Evolutionary conservation across 1,284 basidiomycete genomes (phyloP).

Genomic region (Heterobasidion annosum): DNA sequence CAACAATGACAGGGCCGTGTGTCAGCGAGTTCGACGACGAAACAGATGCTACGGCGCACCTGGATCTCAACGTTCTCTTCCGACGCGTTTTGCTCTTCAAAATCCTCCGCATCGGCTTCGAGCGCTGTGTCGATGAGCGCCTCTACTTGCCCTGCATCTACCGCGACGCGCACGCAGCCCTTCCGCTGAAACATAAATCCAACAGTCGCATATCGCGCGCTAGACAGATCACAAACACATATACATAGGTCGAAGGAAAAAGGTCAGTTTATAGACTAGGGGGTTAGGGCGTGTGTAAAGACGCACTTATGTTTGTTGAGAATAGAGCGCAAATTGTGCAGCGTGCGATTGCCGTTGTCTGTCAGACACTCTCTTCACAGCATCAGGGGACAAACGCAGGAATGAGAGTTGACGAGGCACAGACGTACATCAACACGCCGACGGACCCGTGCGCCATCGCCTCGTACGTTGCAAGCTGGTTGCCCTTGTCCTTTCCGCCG

Average conservation of each 20-base stretch:
- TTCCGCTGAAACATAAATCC: slow-evolving; percentile 70
- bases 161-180: slow-evolving; percentile 52
- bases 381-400: slow-evolving; percentile 8
- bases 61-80: slow-evolving; percentile 28
- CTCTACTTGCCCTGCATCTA: slow-evolving; percentile 35
- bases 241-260: not conserved
- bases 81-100: slow-evolving; percentile 27
- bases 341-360: slow-evolving; percentile 66
- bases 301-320: slow-evolving; percentile 52
- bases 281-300: not conserved
- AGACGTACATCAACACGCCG: slow-evolving; percentile 67
- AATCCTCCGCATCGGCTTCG: slow-evolving; percentile 47
- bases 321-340: slow-evolving; percentile 54
- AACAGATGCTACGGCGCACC: slow-evolving; percentile 21
- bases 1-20: slow-evolving; percentile 4
- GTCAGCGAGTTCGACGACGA: not conserved
- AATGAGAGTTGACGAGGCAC: not conserved
- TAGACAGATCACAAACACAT: slow-evolving; percentile 17
- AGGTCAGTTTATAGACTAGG: not conserved
- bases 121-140: slow-evolving; percentile 41
- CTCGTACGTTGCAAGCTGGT: slow-evolving; percentile 57
- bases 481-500: slow-evolving; percentile 40
- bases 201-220: slow-evolving; percentile 65
- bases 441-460: slow-evolving; percentile 62
- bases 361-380: slow-evolving; percentile 64